phyloP scores from a whole-genome alignment of 139 green algal genomes.

The Asterochloris erici region DNA sequence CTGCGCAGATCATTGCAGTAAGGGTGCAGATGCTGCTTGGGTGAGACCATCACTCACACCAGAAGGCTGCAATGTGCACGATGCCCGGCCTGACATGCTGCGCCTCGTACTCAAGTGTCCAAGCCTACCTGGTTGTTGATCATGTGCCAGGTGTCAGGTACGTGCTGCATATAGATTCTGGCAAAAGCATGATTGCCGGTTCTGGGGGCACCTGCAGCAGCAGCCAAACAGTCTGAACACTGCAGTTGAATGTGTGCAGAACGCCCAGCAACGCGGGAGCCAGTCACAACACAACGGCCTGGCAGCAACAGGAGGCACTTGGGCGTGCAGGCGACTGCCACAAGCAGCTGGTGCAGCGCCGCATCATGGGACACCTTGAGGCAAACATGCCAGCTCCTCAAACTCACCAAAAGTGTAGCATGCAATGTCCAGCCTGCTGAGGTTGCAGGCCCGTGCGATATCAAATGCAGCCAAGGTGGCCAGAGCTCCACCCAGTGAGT shows the following conservation, averaged over 20 bases:
- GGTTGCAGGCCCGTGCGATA: constrained; percentile 21
- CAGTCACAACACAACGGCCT: not conserved
- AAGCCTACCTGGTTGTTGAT: constrained; percentile 49
- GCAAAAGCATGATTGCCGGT: constrained; percentile 62
- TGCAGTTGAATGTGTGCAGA: constrained; percentile 29
- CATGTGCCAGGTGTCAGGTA: constrained; percentile 60
- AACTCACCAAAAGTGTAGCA: constrained; percentile 75
- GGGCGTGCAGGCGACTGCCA: constrained; percentile 42
- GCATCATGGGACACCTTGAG: too few species aligned
- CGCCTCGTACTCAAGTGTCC: not conserved
- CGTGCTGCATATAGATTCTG: constrained; percentile 25
- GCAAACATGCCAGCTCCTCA: too few species aligned
- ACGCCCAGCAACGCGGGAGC: too few species aligned
- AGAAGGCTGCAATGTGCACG: not conserved
- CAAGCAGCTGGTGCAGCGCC: constrained; percentile 68
- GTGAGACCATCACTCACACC: too few species aligned
- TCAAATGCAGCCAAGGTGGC: constrained; percentile 80
- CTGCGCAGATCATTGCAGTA: too few species aligned
- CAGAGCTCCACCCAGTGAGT: constrained; percentile 83
- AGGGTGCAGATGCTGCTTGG: too few species aligned
- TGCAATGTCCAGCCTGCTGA: constrained; percentile 17
- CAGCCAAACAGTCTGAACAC: constrained; percentile 3
- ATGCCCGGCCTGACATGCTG: not conserved
- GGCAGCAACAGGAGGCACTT: not conserved
- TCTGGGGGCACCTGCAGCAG: constrained; percentile 38